Conservation (phyloP, 176 grass and related monocot genomes). For the Oryza brachyantha region DNA sequence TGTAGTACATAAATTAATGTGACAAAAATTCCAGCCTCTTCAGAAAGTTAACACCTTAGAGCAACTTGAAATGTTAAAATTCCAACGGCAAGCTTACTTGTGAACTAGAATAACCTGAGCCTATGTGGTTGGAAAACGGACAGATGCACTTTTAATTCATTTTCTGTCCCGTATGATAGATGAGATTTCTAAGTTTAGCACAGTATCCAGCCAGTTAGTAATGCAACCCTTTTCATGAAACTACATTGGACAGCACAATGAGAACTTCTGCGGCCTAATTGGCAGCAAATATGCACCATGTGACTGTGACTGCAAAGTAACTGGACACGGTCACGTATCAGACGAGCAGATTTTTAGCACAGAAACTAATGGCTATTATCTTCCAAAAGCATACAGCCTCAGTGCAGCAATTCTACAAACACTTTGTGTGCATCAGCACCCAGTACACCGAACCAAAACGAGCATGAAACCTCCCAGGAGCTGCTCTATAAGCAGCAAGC, state of each 20-base stretch:
- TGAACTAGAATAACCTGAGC: not conserved
- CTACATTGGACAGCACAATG: not conserved
- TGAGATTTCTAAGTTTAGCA: not conserved
- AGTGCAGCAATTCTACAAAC: constrained; percentile 25
- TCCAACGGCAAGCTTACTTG: not conserved
- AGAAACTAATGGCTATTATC: not conserved
- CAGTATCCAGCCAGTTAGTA: not conserved
- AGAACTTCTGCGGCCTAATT: not conserved
- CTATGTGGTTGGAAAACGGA: not conserved
- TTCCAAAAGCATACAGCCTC: not conserved
- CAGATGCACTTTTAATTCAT: not conserved
- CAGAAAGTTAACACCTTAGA: not conserved
- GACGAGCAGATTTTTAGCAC: not conserved
- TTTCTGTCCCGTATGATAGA: not conserved
- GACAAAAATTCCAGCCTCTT: not conserved
- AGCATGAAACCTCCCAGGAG: not conserved
- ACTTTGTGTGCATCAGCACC: not conserved
- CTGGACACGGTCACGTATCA: not conserved
- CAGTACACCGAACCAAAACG: not conserved
- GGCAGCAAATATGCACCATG: not conserved
- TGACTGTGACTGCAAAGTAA: not conserved
- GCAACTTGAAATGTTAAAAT: not conserved
- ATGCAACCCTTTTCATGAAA: not conserved
- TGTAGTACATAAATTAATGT: not conserved
- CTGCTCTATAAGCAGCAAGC: not conserved